Percentiles rank a stretch among this genome's conserved stretches.
Evolutionary conservation across 2,329 filamentous ascomycete species (phyloP).

Genomic region (Diaporthe amygdali): DNA sequence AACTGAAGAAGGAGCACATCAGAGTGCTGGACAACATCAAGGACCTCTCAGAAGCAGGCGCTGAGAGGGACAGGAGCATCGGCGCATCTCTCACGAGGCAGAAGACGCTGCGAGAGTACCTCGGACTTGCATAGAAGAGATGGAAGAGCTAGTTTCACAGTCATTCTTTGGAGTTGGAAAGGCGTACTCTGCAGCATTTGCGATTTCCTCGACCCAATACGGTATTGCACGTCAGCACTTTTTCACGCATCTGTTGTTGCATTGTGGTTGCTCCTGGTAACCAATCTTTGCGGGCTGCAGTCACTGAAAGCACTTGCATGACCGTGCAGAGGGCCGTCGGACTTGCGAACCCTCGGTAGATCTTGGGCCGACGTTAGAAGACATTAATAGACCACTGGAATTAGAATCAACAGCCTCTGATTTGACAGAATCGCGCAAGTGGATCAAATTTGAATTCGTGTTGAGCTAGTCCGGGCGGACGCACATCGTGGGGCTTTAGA

Average conservation of each 20-base stretch:
- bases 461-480: background rate
- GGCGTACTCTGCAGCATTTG: conserved; percentile 6
- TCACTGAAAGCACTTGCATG: background rate
- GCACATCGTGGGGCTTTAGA: background rate
- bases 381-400: background rate
- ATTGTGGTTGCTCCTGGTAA: background rate
- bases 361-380: background rate
- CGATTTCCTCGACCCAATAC: background rate
- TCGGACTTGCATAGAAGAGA: background rate
- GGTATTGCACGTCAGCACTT: background rate
- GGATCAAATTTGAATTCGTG: background rate
- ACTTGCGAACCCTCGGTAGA: background rate
- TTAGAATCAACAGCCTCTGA: background rate
- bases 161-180: conserved; percentile 3
- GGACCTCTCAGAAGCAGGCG: background rate
- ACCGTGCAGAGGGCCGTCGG: background rate
- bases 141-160: background rate
- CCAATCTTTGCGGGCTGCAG: background rate
- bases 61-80: background rate
- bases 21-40: conserved; percentile 39
- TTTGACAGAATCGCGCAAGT: background rate
- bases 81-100: background rate
- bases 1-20: conserved; percentile 63
- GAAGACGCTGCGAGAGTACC: conserved; percentile 6
- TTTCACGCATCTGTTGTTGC: background rate